Base-by-base conservation (phyloP, 139 green algal genomes). In the Gonium pectorale region DNA sequence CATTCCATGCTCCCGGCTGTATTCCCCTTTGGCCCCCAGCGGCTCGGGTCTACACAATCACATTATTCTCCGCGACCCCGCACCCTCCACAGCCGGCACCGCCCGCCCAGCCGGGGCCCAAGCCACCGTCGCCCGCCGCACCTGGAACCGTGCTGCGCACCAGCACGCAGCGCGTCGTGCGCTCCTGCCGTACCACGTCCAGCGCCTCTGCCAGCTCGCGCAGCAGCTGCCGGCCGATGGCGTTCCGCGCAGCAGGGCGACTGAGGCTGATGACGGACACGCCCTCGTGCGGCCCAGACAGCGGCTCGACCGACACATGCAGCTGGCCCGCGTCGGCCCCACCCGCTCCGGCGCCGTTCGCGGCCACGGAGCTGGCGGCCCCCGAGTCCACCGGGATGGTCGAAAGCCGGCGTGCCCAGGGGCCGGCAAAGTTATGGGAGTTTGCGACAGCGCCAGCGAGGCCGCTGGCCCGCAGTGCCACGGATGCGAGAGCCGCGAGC, bases 161-260 rank as follows among this genome's bases (percentile, higher is more conserved):
- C 21, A 98, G 41, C 40, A 97, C 87, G 70, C 92, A 96, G 35
- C 93, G 88, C 5, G 95, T 95, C 43, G 75, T 93, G 35, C 85
- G 88, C 86, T 97, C 93, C 82, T 87, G 89, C 0, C 88, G 82
- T 59, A 96, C 78, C 15, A 79, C 90, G 67, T 89, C 72, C 31
- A 96, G 68, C 11, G 87, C 87, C 60, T 97, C 89, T n/a, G 69
- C 27, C 29, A 97, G 89, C 90, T 97, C 91, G 5, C 79, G 67
- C 67, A 96, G 86, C 49, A 96, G 79, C 84, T 95, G 93, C 38
- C 91, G 86, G 0, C 94, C 92, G 31, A 98, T 93, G n/a, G 94
- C 92, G 86, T 98, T 98, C 21, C 87, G 90, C 0, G 93, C 93
- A 1, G 87, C 80, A 2, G 92, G 89, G 11, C 94, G 86, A 33